A percentile compares a stretch with the other conserved stretches of the same genome.
Conservation (phyloP, 179 eudicot species). For the Drosera spatulata region DNA sequence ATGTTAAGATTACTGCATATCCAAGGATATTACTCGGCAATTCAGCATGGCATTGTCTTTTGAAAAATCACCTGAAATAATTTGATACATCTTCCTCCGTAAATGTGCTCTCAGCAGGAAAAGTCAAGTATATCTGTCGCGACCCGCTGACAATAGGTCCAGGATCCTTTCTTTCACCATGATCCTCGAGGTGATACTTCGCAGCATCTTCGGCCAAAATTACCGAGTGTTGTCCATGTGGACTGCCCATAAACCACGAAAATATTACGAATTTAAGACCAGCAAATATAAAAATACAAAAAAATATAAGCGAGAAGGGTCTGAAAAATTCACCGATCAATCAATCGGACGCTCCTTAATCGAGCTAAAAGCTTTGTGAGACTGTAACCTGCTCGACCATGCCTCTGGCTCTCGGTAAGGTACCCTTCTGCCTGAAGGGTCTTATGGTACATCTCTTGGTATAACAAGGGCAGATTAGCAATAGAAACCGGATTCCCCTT, state of each 20-base stretch:
- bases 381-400: slow-evolving; percentile 83
- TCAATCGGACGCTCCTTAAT: slow-evolving; percentile 49
- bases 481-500: slow-evolving; percentile 63
- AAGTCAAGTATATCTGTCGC: slow-evolving; percentile 82
- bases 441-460: slow-evolving; percentile 59
- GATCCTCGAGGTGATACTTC: slow-evolving; percentile 30
- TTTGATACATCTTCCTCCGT: slow-evolving; percentile 67
- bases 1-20: too few species aligned
- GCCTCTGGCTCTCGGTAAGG: slow-evolving; percentile 87
- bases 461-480: slow-evolving; percentile 84
- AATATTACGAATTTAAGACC: background rate
- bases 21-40: too few species aligned
- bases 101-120: slow-evolving; percentile 91
- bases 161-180: slow-evolving; percentile 52
- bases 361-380: slow-evolving; percentile 85
- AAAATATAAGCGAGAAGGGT: background rate
- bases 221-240: slow-evolving; percentile 57
- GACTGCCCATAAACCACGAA: slow-evolving; percentile 19
- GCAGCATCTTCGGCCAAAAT: slow-evolving; percentile 53
- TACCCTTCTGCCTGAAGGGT: slow-evolving; percentile 80
- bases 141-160: slow-evolving; percentile 63
- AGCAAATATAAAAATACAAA: too few species aligned
- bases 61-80: slow-evolving; percentile 50
- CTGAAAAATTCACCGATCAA: slow-evolving; percentile 42
- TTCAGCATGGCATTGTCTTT: too few species aligned